Evolutionary conservation across 306 rosid species (phyloP), one percentile per base, ranked within the genome.

Genomic region (Acacia acuminata): DNA sequence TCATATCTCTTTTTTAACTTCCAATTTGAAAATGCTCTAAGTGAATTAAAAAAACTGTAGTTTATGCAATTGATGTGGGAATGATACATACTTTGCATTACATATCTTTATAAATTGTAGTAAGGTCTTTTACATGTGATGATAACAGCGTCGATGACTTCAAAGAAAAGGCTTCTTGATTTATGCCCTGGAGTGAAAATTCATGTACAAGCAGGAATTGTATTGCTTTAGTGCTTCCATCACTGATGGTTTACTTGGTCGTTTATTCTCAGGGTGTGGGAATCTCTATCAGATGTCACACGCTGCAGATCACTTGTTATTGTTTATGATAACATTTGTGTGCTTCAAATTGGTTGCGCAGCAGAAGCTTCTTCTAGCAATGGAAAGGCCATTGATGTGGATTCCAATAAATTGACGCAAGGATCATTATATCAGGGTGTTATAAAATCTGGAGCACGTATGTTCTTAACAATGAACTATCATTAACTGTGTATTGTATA

Each of bases 381-480:
- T 82, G 92, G 93, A 17, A 89, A 92, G 83, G 89, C 92, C 43
- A 84, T 85, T 75, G 48, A 81, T 17, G 98, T 94, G 42, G 98
- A 96, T 25, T 84, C 90, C 20, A 10, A 83, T 85, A 90, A 89
- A 84, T 73, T 96, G 90, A 82, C 81, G 87, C 86, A 91, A 88
- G 98, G 99, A 78, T 88, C 92, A 12, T 86, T 94, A 43, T 96
- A 84, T 81, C 89, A 73, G 82, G 93, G 92, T 73, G 88, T 90
- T 48, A 77, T 87, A 85, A 96, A 92, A 87, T 89, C 98, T 64
- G 94, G 92, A 78, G 84, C 94, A 60, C 99, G 97, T 96, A 89
- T 88, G 99, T 90, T 83, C 60, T 66, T 79, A 60, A 81, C 38
- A 42, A 72, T 75, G 48, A 58, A 67, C 27, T 36, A 50, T 82